Evolutionary conservation across 2,329 filamentous ascomycete species (phyloP).

Genomic region (Onygena corvina): DNA sequence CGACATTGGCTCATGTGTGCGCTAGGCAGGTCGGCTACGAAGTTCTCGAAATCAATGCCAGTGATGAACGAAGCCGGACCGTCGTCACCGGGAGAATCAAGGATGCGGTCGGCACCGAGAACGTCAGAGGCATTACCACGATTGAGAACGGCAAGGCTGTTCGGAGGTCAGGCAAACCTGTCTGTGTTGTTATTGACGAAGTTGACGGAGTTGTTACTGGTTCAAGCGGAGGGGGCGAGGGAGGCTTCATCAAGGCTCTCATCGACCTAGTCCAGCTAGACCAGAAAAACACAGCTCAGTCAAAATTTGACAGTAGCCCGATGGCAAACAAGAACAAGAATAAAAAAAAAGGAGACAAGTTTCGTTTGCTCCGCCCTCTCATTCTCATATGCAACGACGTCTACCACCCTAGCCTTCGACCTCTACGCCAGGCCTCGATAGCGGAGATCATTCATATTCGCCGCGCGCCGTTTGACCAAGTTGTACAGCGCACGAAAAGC

Average conservation of each 20-base stretch:
- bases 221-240: conserved; percentile 60
- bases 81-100: conserved; percentile 85
- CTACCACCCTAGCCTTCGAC: conserved; percentile 78
- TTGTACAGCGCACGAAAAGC: conserved; percentile 64
- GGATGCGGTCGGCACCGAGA: conserved; percentile 87
- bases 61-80: conserved; percentile 78
- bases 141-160: conserved; percentile 40
- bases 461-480: conserved; percentile 74
- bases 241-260: conserved; percentile 87
- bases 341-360: conserved; percentile 66
- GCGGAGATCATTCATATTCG: conserved; percentile 89
- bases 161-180: conserved; percentile 65
- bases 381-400: conserved; percentile 96
- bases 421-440: conserved; percentile 67
- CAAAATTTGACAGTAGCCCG: conserved; percentile 16
- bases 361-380: conserved; percentile 73
- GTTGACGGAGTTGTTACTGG: conserved; percentile 88
- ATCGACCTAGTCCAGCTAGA: conserved; percentile 81
- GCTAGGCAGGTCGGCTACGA: conserved; percentile 93
- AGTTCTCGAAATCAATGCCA: conserved; percentile 93
- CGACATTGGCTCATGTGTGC: conserved; percentile 89
- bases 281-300: conserved; percentile 56
- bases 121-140: conserved; percentile 56
- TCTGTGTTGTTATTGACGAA: conserved; percentile 92
- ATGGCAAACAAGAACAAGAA: conserved; percentile 39